phyloP scores from a whole-genome alignment of 2,329 filamentous ascomycete species.

The Colletotrichum cordylinicola region DNA sequence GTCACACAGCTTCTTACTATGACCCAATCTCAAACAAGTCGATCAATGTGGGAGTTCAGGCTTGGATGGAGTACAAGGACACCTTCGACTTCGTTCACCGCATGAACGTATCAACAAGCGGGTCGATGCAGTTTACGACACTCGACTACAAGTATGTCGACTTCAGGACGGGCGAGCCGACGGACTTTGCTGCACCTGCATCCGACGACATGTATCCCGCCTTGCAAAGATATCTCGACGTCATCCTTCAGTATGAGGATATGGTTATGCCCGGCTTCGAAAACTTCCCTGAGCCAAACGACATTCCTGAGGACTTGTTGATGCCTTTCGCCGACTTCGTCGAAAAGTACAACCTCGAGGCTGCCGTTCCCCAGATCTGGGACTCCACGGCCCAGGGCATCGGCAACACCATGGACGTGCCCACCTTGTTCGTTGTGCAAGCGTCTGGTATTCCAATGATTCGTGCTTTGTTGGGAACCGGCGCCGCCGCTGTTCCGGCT shows the following conservation, averaged over 20 bases:
- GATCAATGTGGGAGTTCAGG: conserved; percentile 26
- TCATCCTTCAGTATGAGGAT: conserved; percentile 34
- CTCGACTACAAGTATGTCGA: conserved; percentile 33
- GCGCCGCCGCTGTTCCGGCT: conserved; percentile 22
- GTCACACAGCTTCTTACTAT: conserved; percentile 34
- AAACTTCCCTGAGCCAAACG: conserved; percentile 44
- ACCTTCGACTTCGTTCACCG: conserved; percentile 35
- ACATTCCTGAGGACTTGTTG: conserved; percentile 51
- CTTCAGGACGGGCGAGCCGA: conserved; percentile 38
- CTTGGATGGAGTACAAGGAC: conserved; percentile 35
- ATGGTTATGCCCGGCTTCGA: conserved; percentile 39
- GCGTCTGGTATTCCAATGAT: conserved; percentile 24
- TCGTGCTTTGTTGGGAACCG: conserved; percentile 24
- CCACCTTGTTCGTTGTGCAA: conserved; percentile 23
- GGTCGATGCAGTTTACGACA: conserved; percentile 28
- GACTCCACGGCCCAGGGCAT: conserved; percentile 24
- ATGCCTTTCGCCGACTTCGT: conserved; percentile 54
- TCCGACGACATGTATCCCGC: conserved; percentile 27
- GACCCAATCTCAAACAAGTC: conserved; percentile 29
- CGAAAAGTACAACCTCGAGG: conserved; percentile 50
- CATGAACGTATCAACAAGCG: conserved; percentile 34
- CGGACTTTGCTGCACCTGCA: conserved; percentile 30
- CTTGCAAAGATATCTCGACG: conserved; percentile 32
- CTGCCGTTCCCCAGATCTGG: conserved; percentile 37
- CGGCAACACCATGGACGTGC: conserved; percentile 23